Evolutionary conservation across 73 alveolate species (phyloP).

Genomic region (Paraurostyla sp.): DNA sequence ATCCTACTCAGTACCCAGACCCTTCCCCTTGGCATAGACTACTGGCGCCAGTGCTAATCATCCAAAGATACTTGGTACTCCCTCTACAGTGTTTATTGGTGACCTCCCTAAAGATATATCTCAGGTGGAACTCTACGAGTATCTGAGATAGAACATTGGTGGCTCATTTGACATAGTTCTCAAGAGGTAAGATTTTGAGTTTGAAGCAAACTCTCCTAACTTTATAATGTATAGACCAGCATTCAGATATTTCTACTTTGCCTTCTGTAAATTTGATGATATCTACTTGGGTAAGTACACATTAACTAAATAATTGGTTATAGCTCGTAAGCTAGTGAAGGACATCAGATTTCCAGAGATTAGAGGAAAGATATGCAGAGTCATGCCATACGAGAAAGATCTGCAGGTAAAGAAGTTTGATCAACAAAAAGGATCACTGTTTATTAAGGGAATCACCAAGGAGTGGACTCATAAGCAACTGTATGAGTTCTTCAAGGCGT

Average conservation of each 20-base stretch:
- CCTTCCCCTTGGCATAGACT: background rate
- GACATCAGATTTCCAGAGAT: slow-evolving; percentile 54
- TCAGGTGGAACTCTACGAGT: slow-evolving; percentile 39
- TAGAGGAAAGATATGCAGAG: slow-evolving; percentile 54
- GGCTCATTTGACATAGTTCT: slow-evolving; percentile 41
- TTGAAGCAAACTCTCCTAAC: background rate
- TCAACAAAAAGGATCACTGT: slow-evolving; percentile 26
- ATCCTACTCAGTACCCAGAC: background rate
- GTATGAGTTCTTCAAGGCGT: slow-evolving; percentile 39
- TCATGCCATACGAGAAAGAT: slow-evolving; percentile 61
- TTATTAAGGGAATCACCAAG: slow-evolving; percentile 65
- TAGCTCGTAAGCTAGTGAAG: slow-evolving; percentile 51
- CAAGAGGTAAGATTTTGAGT: background rate
- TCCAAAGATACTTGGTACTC: slow-evolving; percentile 36
- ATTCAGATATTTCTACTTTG: slow-evolving; percentile 37
- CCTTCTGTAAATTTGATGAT: slow-evolving; percentile 58
- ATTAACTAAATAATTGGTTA: background rate
- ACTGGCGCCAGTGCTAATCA: background rate
- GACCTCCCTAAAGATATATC: slow-evolving; percentile 61
- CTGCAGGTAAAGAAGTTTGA: background rate
- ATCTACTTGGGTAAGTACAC: slow-evolving; percentile 6
- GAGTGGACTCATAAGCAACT: slow-evolving; percentile 61
- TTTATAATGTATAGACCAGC: slow-evolving; percentile 4
- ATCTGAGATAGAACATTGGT: slow-evolving; percentile 26
- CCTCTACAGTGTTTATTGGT: slow-evolving; percentile 60